phyloP scores from a whole-genome alignment of 2,329 filamentous ascomycete genomes.

The Dactylellina leptospora region DNA sequence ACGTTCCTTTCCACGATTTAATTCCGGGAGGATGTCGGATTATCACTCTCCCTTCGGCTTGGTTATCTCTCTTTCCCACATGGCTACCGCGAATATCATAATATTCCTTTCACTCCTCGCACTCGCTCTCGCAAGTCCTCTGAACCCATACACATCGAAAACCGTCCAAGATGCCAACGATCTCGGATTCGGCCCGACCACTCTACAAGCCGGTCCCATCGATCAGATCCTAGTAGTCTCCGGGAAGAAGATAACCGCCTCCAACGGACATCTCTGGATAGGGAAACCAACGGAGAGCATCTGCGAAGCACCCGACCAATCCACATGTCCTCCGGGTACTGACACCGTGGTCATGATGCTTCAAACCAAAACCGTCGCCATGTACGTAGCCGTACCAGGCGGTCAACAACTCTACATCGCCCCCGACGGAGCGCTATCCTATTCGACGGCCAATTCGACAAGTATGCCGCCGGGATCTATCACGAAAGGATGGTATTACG shows the following conservation, averaged over 20 bases:
- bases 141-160: no score
- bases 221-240: background rate
- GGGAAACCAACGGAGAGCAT: slow-evolving; percentile 64
- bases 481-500: background rate
- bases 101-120: no score
- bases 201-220: no score
- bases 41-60: no score
- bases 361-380: slow-evolving; percentile 58
- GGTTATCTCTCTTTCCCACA: no score
- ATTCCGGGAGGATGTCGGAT: no score
- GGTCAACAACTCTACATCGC: background rate
- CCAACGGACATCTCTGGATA: slow-evolving; percentile 64
- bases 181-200: no score
- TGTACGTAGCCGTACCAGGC: background rate
- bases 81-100: no score
- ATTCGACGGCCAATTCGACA: background rate
- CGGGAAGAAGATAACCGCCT: slow-evolving; percentile 62
- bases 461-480: background rate
- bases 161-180: no score
- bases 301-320: slow-evolving; percentile 62
- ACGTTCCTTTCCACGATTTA: no score
- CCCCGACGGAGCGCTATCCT: background rate
- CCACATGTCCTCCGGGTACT: slow-evolving; percentile 64
- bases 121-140: no score
- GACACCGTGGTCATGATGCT: slow-evolving; percentile 61